Percentiles rank a stretch among this genome's conserved stretches.
phyloP scores from a whole-genome alignment of 768 basidiomycete genomes.

The Tricholoma saponaceum region DNA sequence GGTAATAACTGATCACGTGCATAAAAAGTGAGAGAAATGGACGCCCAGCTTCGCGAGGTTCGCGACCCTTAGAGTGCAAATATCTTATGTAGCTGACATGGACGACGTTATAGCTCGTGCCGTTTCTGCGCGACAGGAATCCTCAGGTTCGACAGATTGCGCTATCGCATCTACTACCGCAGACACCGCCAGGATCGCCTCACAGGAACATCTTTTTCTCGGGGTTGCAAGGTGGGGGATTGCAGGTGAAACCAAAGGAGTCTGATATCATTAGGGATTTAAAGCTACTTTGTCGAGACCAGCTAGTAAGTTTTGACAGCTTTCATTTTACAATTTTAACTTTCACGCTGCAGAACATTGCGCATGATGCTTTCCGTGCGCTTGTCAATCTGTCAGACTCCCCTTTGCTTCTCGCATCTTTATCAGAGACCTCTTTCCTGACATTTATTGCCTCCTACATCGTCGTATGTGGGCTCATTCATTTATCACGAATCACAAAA shows the following conservation, averaged over 20 bases:
- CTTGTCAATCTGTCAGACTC: slow-evolving; percentile 93
- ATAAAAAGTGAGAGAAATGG: slow-evolving; percentile 28
- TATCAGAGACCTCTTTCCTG: slow-evolving; percentile 73
- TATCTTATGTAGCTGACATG: not conserved
- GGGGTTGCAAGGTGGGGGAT: slow-evolving; percentile 51
- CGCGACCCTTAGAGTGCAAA: slow-evolving; percentile 6
- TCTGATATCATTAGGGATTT: slow-evolving; percentile 73
- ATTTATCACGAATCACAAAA: not conserved
- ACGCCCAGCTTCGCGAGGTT: slow-evolving; percentile 46
- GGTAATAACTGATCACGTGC: slow-evolving; percentile 29
- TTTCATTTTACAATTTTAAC: not conserved
- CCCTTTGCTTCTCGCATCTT: slow-evolving; percentile 54
- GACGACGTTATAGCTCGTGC: slow-evolving; percentile 55
- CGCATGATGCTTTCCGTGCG: slow-evolving; percentile 93
- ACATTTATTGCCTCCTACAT: slow-evolving; percentile 86
- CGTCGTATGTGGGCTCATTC: slow-evolving; percentile 50
- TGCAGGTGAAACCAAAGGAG: slow-evolving; percentile 52
- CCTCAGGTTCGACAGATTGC: slow-evolving; percentile 87
- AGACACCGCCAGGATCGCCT: slow-evolving; percentile 69
- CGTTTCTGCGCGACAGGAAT: slow-evolving; percentile 82
- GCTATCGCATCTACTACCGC: slow-evolving; percentile 75
- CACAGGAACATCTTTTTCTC: slow-evolving; percentile 74
- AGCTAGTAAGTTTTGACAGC: slow-evolving; percentile 48
- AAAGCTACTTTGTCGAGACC: slow-evolving; percentile 85
- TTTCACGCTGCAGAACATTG: slow-evolving; percentile 56